A percentile compares a stretch with the other conserved stretches of the same genome.
Conservation (phyloP, 129 eudicot genomes). For the Logfia minima region DNA sequence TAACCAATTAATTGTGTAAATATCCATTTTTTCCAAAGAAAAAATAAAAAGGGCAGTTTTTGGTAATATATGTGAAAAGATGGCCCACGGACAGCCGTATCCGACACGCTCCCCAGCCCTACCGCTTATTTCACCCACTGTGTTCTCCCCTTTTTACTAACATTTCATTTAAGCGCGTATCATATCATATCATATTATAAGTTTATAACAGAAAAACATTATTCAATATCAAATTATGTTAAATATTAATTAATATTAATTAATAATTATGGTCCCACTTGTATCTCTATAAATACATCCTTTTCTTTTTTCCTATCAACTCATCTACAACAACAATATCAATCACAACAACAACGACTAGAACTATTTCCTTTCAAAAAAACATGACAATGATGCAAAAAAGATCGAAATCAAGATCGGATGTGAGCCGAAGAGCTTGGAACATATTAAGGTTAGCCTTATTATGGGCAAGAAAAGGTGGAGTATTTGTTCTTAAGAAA, state of each 20-base stretch:
- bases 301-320: neutral
- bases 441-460: conserved; percentile 55
- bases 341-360: neutral
- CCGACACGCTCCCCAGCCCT: conserved; percentile 33
- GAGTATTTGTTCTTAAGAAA: conserved; percentile 37
- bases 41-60: conserved; percentile 7
- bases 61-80: neutral
- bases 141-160: neutral
- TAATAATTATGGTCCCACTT: neutral
- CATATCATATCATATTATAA: conserved; percentile 14
- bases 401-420: conserved; percentile 26
- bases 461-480: conserved; percentile 79
- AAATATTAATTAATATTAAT: too few relatives aligned
- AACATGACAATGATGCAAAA: conserved; percentile 44
- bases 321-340: neutral
- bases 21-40: too few relatives aligned
- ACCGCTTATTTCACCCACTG: conserved; percentile 28
- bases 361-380: neutral
- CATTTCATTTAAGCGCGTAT: conserved; percentile 25
- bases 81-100: conserved; percentile 40
- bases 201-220: neutral
- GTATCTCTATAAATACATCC: conserved; percentile 2
- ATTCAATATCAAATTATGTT: neutral
- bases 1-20: too few relatives aligned
- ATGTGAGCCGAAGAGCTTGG: conserved; percentile 56